Conservation (phyloP, 1,284 basidiomycete species). For the Schizophyllum amplum region DNA sequence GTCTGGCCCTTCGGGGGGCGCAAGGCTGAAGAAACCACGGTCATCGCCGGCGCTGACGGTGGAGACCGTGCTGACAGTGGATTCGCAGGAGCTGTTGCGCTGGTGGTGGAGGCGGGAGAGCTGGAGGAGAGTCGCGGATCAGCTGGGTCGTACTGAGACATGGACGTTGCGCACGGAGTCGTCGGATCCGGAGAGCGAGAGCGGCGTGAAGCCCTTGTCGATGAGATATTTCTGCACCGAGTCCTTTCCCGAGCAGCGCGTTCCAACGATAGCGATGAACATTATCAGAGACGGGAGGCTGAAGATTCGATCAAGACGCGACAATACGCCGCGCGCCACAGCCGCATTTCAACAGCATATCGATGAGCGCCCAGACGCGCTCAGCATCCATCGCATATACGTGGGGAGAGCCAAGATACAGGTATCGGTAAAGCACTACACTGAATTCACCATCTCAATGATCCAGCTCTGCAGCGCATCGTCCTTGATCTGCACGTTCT, state of each 20-base stretch:
- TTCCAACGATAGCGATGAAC: conserved; percentile 85
- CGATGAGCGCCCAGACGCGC: too few species aligned
- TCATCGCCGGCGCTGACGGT: background rate
- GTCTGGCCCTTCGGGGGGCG: background rate
- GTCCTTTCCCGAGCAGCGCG: conserved; percentile 75
- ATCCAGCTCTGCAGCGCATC: conserved; percentile 70
- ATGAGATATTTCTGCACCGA: conserved; percentile 71
- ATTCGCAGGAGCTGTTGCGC: background rate
- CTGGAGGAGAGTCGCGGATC: conserved; percentile 8
- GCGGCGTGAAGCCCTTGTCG: conserved; percentile 41
- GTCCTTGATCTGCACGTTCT: conserved; percentile 59
- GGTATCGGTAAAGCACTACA: background rate
- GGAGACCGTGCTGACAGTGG: background rate
- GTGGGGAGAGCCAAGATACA: too few species aligned
- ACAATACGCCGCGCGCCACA: too few species aligned
- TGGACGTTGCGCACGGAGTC: background rate
- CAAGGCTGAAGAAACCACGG: background rate
- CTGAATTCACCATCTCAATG: conserved; percentile 60
- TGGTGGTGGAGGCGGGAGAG: conserved; percentile 4
- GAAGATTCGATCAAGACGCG: too few species aligned
- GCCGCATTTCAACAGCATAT: too few species aligned
- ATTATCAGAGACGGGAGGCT: conserved; percentile 11
- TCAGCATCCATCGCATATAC: too few species aligned
- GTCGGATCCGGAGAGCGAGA: conserved; percentile 24
- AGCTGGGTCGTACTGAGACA: conserved; percentile 4